Conservation (phyloP, 2,329 filamentous ascomycete species). For the Cytospora paraplurivora region DNA sequence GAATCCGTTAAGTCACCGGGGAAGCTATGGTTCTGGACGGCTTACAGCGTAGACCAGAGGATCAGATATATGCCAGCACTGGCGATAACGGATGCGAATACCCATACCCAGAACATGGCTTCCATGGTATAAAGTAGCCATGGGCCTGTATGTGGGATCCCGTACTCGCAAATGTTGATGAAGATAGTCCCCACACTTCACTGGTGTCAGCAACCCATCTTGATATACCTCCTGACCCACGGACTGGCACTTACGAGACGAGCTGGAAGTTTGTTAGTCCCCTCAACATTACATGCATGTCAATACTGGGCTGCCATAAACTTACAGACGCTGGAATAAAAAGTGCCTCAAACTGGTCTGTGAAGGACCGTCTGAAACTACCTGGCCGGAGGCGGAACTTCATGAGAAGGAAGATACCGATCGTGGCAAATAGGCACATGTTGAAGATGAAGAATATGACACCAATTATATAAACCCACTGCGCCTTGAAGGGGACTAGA, state of each 20-base stretch:
- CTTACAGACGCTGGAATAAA: slow-evolving; percentile 71
- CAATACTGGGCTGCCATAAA: slow-evolving; percentile 21
- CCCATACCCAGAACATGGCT: slow-evolving; percentile 75
- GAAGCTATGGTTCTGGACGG: slow-evolving; percentile 3
- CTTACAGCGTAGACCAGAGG: slow-evolving; percentile 64
- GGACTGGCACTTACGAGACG: slow-evolving; percentile 43
- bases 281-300: neutral
- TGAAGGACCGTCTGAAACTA: slow-evolving; percentile 70
- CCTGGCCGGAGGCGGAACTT: slow-evolving; percentile 71
- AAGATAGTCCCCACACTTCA: slow-evolving; percentile 71
- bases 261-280: slow-evolving; percentile 37
- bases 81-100: slow-evolving; percentile 64
- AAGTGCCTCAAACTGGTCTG: slow-evolving; percentile 75
- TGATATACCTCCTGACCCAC: slow-evolving; percentile 52
- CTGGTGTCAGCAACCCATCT: slow-evolving; percentile 43
- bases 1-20: neutral
- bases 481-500: slow-evolving; percentile 54
- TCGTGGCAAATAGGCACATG: slow-evolving; percentile 61
- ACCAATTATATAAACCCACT: slow-evolving; percentile 61
- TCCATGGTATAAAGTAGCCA: slow-evolving; percentile 66
- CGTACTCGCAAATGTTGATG: slow-evolving; percentile 79
- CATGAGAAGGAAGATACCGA: slow-evolving; percentile 64
- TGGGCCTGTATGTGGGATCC: slow-evolving; percentile 58
- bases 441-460: slow-evolving; percentile 65
- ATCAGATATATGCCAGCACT: slow-evolving; percentile 74